phyloP scores from a whole-genome alignment of 2,329 filamentous ascomycete species.

The Teratosphaeriaceae sp. region DNA sequence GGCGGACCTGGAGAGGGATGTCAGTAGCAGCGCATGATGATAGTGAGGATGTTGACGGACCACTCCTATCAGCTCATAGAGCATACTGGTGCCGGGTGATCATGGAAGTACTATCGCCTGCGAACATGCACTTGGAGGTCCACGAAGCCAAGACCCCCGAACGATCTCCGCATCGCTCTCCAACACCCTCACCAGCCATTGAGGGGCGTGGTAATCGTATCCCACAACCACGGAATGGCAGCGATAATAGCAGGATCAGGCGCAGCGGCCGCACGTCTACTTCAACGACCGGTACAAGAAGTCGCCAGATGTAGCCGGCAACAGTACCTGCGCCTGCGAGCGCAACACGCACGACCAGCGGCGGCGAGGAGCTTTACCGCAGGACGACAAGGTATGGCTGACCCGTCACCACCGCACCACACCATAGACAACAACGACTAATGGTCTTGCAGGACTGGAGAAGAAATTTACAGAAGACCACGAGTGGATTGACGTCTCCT shows the following conservation, averaged over 20 bases:
- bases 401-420: too few relatives aligned
- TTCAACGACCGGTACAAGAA: conserved; percentile 12
- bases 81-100: conserved; percentile 49
- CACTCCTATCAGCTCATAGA: conserved; percentile 96
- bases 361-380: conserved; percentile 23
- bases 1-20: conserved; percentile 66
- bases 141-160: background rate
- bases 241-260: conserved; percentile 11
- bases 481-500: conserved; percentile 89
- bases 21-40: too few relatives aligned
- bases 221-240: too few relatives aligned
- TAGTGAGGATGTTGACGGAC: conserved; percentile 48
- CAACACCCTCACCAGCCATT: conserved; percentile 1
- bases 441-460: conserved; percentile 57
- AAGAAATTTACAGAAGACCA: conserved; percentile 96
- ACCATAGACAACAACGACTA: too few relatives aligned
- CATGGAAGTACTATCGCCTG: too few relatives aligned
- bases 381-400: conserved; percentile 20
- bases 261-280: conserved; percentile 12
- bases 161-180: background rate
- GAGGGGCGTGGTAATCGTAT: too few relatives aligned
- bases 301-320: conserved; percentile 21
- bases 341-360: conserved; percentile 14
- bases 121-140: background rate
- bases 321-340: conserved; percentile 20